Percentiles rank a stretch among this genome's conserved stretches.
Evolutionary conservation across 2,329 filamentous ascomycete species (phyloP).

Genomic region (Aspergillus sergii): DNA sequence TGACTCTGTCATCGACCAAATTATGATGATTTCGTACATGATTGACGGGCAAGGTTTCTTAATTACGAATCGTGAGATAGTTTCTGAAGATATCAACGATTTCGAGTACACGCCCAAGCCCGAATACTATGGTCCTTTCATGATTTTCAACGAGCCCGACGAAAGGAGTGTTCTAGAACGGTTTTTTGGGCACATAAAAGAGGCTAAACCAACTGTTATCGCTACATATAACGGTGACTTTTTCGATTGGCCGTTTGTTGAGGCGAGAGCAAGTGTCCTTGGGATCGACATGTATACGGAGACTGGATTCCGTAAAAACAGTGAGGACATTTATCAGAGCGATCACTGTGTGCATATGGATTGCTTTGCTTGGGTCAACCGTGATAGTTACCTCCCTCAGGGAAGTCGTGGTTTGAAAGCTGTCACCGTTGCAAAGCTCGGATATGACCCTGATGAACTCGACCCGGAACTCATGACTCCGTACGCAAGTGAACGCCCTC

Average conservation of each 20-base stretch:
- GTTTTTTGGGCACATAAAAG: constrained; percentile 95
- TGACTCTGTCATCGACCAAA: constrained; percentile 88
- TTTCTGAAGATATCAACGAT: constrained; percentile 94
- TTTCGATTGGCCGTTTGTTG: constrained; percentile 99
- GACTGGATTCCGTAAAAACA: constrained; percentile 94
- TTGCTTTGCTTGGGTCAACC: constrained; percentile 97
- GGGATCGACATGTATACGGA: constrained; percentile 99
- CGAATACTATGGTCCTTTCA: constrained; percentile 91
- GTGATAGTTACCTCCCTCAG: constrained; percentile 96
- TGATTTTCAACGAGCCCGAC: constrained; percentile 97
- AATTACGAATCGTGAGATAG: constrained; percentile 96
- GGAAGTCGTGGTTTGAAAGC: constrained; percentile 96
- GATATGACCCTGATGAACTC: constrained; percentile 96
- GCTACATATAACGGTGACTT: constrained; percentile 99
- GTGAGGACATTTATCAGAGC: constrained; percentile 93
- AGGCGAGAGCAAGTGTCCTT: constrained; percentile 86
- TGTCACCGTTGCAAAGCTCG: constrained; percentile 95
- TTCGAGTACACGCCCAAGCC: constrained; percentile 98
- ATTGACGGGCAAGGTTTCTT: constrained; percentile 97
- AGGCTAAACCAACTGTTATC: constrained; percentile 91
- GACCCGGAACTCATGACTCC: constrained; percentile 98
- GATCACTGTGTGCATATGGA: constrained; percentile 98
- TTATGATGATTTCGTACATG: constrained; percentile 99
- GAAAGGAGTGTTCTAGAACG: constrained; percentile 85
- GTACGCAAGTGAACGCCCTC: constrained; percentile 81